Evolutionary conservation across 2,329 filamentous ascomycete species (phyloP), one percentile per base, ranked within the genome.

Genomic region (Xylariaceae sp.): DNA sequence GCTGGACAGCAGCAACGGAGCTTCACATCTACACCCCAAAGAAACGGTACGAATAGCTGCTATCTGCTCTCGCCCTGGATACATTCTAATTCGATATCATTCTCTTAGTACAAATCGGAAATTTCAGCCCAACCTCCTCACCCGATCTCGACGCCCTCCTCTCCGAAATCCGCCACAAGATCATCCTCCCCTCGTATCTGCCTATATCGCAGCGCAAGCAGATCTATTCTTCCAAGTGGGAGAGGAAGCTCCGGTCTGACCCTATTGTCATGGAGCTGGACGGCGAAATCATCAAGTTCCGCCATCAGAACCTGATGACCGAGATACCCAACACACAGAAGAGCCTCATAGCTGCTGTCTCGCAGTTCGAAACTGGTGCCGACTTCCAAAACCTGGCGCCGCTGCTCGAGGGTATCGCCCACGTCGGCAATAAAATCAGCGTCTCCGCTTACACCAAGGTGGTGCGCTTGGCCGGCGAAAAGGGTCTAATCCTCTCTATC

Each of bases 111-210:
- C 60, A 68, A 47, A 70, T 76, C 56, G 68, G 78, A 53, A 60
- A 67, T 52, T 85, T 85, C 64, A 66, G 71, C 7, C 71, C 74
- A 49, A 77, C 80, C 4, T 79, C 79, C 13, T 78, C 78, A 41
- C 59, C 73, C 19, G 72, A 80, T 51, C 76, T 88, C 55, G 77
- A 85, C 66, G 54, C 67, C 12, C 64, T 77, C 30, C 77, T 88
- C 56, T 66, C 69, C 39, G 68, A 63, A 19, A 76, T 87, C 65
- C 81, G 84, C 59, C 70, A 76, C 43, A 79, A 79, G 61, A 76
- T 85, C 67, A 79, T 87, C 66, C 70, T 87, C 40, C 84, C 84
- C n/a, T 70, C 76, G 30, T 80, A 83, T 65, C 79, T 88, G 26
- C 74, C 77, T 19, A 53, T 66, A 26, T 68, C 71, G 47, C 79